These are phyloP conservation scores for Aegilops tauschii DNA, from an alignment of 176 grass and related monocot species.

Conservation along the genomic window DNA sequence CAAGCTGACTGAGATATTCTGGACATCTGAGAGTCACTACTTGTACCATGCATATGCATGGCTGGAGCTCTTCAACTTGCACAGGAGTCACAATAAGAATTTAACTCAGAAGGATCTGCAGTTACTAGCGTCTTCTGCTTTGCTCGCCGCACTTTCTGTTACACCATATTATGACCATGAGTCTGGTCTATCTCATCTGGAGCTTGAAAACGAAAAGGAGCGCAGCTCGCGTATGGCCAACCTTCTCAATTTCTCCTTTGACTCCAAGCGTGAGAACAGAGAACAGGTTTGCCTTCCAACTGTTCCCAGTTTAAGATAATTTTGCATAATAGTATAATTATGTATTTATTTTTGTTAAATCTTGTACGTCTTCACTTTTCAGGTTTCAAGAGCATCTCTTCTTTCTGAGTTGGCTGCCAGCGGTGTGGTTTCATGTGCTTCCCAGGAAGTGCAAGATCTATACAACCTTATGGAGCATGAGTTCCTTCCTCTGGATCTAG, in stretches of 20 bases:
- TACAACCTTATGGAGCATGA: conserved; percentile 89
- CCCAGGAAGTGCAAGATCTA: conserved; percentile 92
- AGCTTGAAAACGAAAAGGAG: conserved; percentile 90
- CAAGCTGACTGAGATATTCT: conserved; percentile 95
- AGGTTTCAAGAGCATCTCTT: conserved; percentile 89
- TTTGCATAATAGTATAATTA: background rate
- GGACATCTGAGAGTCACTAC: conserved; percentile 69
- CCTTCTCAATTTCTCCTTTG: conserved; percentile 82
- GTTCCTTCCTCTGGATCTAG: conserved; percentile 77
- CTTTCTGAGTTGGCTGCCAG: conserved; percentile 77
- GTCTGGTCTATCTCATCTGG: conserved; percentile 79
- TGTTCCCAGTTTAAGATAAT: background rate
- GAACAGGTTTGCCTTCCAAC: conserved; percentile 60
- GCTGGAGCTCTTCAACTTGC: conserved; percentile 88
- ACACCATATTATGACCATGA: conserved; percentile 59
- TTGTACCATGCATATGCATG: conserved; percentile 93
- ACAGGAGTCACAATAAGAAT: conserved; percentile 95
- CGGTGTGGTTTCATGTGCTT: conserved; percentile 84
- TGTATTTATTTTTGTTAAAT: background rate
- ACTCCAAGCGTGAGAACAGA: conserved; percentile 76
- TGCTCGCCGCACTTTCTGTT: conserved; percentile 84
- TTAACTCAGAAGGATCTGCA: conserved; percentile 90
- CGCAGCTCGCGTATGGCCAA: conserved; percentile 71
- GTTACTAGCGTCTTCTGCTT: conserved; percentile 84
- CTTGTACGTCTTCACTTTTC: conserved; percentile 12